Conservation (phyloP, 805 yeast genomes). For the Debaryomyces prosopidis region DNA sequence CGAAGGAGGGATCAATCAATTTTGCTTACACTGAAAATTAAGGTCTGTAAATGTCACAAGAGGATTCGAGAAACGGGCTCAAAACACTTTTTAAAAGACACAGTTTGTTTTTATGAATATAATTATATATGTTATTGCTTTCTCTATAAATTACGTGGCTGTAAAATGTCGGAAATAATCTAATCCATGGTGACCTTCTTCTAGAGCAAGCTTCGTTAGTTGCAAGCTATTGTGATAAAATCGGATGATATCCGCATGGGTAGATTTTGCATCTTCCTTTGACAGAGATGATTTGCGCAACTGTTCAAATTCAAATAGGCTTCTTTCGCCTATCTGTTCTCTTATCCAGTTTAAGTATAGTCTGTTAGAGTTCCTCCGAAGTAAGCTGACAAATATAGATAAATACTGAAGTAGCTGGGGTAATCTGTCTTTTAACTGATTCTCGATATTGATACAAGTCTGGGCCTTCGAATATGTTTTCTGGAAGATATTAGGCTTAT, state of each 20-base stretch:
- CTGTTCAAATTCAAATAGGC: slow-evolving; percentile 13
- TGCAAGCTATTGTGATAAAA: slow-evolving; percentile 2
- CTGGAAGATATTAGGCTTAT: slow-evolving; percentile 3
- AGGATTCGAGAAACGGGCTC: neutral
- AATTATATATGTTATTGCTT: neutral
- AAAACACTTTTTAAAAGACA: neutral
- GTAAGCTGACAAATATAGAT: slow-evolving; percentile 7
- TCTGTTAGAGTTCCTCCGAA: slow-evolving; percentile 7
- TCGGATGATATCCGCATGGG: neutral
- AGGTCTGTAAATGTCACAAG: neutral
- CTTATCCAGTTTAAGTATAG: slow-evolving; percentile 15
- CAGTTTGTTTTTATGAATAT: no score
- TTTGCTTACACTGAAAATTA: neutral
- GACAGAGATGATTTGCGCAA: slow-evolving; percentile 1
- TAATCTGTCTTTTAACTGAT: slow-evolving; percentile 8
- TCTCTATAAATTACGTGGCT: neutral
- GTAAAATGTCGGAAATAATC: neutral
- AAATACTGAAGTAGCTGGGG: slow-evolving; percentile 8
- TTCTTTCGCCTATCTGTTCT: slow-evolving; percentile 15
- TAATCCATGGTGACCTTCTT: neutral
- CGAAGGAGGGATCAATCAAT: slow-evolving; percentile 7
- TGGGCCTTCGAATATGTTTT: slow-evolving; percentile 7
- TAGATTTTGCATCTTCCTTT: neutral
- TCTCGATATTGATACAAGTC: slow-evolving; percentile 8
- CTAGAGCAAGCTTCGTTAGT: slow-evolving; percentile 1